phyloP scores from a whole-genome alignment of 305 asterid genomes.

The Fraxinus angustifolia region DNA sequence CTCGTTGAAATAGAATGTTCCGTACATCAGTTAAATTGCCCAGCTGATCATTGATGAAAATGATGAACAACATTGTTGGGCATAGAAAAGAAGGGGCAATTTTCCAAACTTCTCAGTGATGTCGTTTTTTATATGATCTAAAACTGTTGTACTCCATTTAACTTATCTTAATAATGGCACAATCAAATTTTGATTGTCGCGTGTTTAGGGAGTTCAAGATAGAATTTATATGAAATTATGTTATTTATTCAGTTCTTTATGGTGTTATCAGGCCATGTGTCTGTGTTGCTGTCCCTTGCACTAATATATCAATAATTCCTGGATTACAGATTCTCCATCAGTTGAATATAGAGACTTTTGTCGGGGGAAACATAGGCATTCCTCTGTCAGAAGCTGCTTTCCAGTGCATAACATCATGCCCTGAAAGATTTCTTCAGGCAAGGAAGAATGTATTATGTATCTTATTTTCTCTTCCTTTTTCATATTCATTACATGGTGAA shows the following conservation, averaged over 20 bases:
- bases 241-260: neutral
- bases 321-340: conserved; percentile 28
- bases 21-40: neutral
- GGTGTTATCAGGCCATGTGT: neutral
- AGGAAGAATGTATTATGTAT: neutral
- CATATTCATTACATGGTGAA: neutral
- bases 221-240: neutral
- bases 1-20: neutral
- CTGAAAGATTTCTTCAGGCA: conserved; percentile 31
- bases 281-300: neutral
- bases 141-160: neutral
- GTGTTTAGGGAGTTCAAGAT: neutral
- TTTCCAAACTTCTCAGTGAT: neutral
- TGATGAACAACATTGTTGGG: neutral
- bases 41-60: neutral
- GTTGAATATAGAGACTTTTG: conserved; percentile 30
- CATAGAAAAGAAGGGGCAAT: neutral
- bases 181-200: neutral
- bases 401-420: conserved; percentile 28
- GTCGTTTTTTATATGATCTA: neutral
- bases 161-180: neutral
- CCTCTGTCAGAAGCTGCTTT: conserved; percentile 43
- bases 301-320: neutral
- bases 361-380: conserved; percentile 41
- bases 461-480: neutral